These are phyloP conservation scores for Cercospora zeina DNA, from an alignment of 2,329 filamentous ascomycete genomes.

Conservation along the genomic window DNA sequence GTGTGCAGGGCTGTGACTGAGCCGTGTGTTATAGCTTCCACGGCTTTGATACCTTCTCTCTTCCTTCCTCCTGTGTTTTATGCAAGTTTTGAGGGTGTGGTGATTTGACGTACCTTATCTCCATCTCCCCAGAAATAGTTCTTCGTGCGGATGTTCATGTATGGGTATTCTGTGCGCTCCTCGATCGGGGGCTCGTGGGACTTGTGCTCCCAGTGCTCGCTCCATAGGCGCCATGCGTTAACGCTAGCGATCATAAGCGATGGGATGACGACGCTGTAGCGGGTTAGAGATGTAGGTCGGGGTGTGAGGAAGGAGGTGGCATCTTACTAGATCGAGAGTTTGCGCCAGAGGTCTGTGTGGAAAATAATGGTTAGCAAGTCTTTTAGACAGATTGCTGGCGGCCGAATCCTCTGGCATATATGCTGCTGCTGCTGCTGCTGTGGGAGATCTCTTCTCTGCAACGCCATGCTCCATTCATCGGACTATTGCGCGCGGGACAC, in stretches of 20 bases:
- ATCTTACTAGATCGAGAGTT: constrained; percentile 91
- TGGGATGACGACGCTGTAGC: constrained; percentile 62
- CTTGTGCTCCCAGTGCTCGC: constrained; percentile 97
- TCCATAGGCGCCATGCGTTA: constrained; percentile 91
- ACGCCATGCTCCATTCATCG: neutral
- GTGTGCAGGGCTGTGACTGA: neutral
- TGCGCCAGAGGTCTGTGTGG: constrained; percentile 80
- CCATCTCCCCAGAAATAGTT: constrained; percentile 95
- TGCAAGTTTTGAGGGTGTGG: neutral
- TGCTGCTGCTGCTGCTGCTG: constrained; percentile 6
- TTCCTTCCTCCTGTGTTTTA: neutral
- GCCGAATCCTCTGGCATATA: neutral
- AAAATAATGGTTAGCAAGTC: neutral
- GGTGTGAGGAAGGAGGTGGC: neutral
- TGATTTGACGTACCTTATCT: constrained; percentile 71
- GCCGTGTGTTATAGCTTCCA: neutral
- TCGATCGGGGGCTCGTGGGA: constrained; percentile 79
- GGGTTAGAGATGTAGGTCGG: constrained; percentile 14
- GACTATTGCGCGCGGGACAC: neutral
- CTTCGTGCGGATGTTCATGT: constrained; percentile 97
- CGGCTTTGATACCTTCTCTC: neutral
- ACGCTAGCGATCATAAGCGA: constrained; percentile 67
- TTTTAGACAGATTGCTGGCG: neutral
- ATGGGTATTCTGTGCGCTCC: constrained; percentile 90
- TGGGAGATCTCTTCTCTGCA: neutral